Conservation (phyloP, 441 rosid genomes). For the Biscutella laevigata region DNA sequence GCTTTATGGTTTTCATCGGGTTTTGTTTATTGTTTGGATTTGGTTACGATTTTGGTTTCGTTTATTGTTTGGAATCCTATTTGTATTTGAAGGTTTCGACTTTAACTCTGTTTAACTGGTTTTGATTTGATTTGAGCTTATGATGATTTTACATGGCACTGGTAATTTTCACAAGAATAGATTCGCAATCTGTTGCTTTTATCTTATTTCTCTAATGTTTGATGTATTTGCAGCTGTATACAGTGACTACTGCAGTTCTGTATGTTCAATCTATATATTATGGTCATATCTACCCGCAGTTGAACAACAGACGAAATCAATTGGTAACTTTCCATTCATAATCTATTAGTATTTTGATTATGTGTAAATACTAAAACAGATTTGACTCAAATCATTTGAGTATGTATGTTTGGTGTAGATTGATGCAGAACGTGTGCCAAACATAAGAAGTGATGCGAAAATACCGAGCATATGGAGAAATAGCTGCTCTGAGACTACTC, state of each 20-base stretch:
- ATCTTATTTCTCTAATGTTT: conserved; percentile 8
- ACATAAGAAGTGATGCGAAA: conserved; percentile 20
- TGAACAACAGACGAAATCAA: conserved; percentile 27
- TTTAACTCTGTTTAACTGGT: no score
- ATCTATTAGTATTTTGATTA: no score
- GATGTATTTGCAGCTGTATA: conserved; percentile 46
- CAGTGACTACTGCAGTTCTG: conserved; percentile 47
- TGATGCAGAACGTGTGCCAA: conserved; percentile 23
- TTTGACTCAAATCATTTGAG: no score
- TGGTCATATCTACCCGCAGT: conserved; percentile 46
- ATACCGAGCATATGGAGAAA: conserved; percentile 29
- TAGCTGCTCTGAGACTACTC: conserved; percentile 18
- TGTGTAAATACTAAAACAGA: no score
- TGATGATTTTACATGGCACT: no score
- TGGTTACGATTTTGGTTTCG: no score
- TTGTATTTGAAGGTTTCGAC: no score
- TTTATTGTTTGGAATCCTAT: no score
- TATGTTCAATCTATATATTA: conserved; percentile 55
- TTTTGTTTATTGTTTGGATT: no score
- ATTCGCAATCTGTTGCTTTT: background rate
- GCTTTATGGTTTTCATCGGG: no score
- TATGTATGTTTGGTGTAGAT: conserved; percentile 23
- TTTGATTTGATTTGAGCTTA: no score
- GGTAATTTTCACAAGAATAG: conserved; percentile 29
- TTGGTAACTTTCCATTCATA: conserved; percentile 22